A percentile compares a stretch with the other conserved stretches of the same genome.
These are phyloP conservation scores for Dactylonectria estremocensis DNA, from an alignment of 2,329 filamentous ascomycete species.

Conservation along the genomic window DNA sequence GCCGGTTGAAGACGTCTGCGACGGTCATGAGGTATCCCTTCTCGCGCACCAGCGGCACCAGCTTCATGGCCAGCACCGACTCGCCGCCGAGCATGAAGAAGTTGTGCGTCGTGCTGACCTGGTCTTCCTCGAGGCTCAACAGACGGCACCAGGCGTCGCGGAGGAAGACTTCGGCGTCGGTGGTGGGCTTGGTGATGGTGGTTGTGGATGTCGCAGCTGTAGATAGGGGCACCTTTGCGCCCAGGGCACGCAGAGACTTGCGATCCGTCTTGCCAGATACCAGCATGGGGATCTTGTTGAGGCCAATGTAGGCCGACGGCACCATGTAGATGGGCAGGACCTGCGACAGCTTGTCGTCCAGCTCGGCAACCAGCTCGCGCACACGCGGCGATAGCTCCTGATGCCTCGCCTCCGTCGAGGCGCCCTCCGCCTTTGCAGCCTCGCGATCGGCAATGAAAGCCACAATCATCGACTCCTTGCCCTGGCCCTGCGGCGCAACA, in stretches of 20 bases:
- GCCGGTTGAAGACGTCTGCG: constrained; percentile 61
- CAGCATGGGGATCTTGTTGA: constrained; percentile 44
- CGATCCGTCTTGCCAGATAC: constrained; percentile 47
- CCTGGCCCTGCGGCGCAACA: constrained; percentile 58
- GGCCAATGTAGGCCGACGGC: constrained; percentile 39
- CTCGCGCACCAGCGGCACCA: constrained; percentile 60
- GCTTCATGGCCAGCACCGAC: constrained; percentile 65
- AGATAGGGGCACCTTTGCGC: constrained; percentile 38
- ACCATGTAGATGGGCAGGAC: constrained; percentile 46
- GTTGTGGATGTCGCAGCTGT: constrained; percentile 25
- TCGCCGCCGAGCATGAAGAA: constrained; percentile 66
- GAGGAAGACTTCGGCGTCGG: constrained; percentile 45
- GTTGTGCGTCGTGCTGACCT: constrained; percentile 56
- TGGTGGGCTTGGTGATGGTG: constrained; percentile 33
- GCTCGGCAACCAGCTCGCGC: constrained; percentile 32
- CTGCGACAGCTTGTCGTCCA: constrained; percentile 42
- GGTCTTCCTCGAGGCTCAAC: constrained; percentile 52
- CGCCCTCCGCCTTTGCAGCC: constrained; percentile 13
- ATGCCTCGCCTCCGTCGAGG: constrained; percentile 33
- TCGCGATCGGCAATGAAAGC: constrained; percentile 45
- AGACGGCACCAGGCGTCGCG: constrained; percentile 56
- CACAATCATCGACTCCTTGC: constrained; percentile 47
- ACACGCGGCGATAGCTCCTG: constrained; percentile 42
- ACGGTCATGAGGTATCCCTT: constrained; percentile 60
- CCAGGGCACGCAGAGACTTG: constrained; percentile 40